A percentile compares a stretch with the other conserved stretches of the same genome.
Conservation (phyloP, 169 alveolate genomes). For the Babesia gibsoni region DNA sequence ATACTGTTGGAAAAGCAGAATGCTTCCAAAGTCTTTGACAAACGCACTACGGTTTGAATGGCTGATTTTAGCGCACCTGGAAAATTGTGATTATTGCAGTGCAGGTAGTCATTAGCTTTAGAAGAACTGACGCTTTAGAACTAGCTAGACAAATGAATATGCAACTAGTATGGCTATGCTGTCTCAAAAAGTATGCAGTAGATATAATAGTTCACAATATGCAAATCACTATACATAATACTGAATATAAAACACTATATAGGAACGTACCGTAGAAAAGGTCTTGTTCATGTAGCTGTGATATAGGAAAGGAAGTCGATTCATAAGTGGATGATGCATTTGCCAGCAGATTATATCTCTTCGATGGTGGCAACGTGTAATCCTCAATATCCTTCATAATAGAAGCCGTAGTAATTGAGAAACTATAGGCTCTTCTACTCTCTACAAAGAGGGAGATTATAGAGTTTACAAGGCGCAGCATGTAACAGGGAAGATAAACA, state of each 20-base stretch:
- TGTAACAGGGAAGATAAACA: slow-evolving; percentile 7
- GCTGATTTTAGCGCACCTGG: slow-evolving; percentile 33
- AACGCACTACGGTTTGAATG: neutral
- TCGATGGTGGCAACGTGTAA: slow-evolving; percentile 3
- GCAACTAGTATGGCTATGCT: too few species aligned
- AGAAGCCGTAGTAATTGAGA: slow-evolving; percentile 24
- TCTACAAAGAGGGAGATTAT: neutral
- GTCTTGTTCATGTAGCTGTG: slow-evolving; percentile 5
- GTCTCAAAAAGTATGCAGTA: neutral
- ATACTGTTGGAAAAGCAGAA: neutral
- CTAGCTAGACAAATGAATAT: too few species aligned
- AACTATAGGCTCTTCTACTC: slow-evolving; percentile 9
- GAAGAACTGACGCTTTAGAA: too few species aligned
- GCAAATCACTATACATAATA: neutral
- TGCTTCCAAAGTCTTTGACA: neutral
- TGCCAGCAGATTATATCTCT: slow-evolving; percentile 10
- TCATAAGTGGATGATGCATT: slow-evolving; percentile 16
- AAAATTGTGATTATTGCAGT: neutral
- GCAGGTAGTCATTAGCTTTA: too few species aligned
- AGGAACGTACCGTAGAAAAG: slow-evolving; percentile 17
- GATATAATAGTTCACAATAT: neutral
- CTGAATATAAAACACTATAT: neutral
- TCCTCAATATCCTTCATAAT: neutral
- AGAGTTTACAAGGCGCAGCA: slow-evolving; percentile 17
- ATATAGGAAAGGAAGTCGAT: slow-evolving; percentile 2